Base-by-base conservation (phyloP, 2,329 filamentous ascomycete species). In the Chaetomium olivaceum region DNA sequence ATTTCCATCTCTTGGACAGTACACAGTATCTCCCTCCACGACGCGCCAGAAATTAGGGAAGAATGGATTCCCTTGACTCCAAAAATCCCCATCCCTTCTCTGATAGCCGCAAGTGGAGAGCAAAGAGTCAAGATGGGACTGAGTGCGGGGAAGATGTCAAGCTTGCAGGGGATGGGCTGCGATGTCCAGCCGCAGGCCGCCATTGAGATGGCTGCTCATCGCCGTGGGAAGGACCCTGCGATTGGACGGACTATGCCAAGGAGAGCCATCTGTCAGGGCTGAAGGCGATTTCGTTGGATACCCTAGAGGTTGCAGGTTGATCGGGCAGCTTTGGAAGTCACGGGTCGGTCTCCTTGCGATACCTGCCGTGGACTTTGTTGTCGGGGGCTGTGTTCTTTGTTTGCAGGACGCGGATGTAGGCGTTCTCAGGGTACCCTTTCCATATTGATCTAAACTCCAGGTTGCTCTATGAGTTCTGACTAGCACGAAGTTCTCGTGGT, bases 181-280 rank as follows among this genome's bases (percentile, higher is more conserved):
- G 19, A 21, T n/a, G n/a, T n/a, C n/a, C n/a, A 51, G 23, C 46
- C 8, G 27, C 27, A 51, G 46, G 31, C 46, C 16, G 50, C 39
- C 50, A 61, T 39, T 36, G 16, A 36, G 23, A 27, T 57, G n/a
- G 16, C 12, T 54, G 12, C 14, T 16, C 25, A 54, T 27, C 25
- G 25, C 7, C 14, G 31, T 33, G 27, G 3, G 6, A 29, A 3
- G 6, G 27, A 8, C 33, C 11, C 23, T 46, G 50, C 23, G 23
- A 54, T 54, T 43, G 59, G 59, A 61, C 50, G 7, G 31, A 14
- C n/a, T 33, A 12, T 19, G 58, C 48, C 58, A 61, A 55, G 50
- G 16, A n/a, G 21, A 25, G 50, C 58, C 23, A 48, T 27, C 16
- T 46, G 58, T 51, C 46, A 48, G 27, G 58, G 46, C 29, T 51